Conservation (phyloP, 768 basidiomycete species). For the Suillus subalutaceus region DNA sequence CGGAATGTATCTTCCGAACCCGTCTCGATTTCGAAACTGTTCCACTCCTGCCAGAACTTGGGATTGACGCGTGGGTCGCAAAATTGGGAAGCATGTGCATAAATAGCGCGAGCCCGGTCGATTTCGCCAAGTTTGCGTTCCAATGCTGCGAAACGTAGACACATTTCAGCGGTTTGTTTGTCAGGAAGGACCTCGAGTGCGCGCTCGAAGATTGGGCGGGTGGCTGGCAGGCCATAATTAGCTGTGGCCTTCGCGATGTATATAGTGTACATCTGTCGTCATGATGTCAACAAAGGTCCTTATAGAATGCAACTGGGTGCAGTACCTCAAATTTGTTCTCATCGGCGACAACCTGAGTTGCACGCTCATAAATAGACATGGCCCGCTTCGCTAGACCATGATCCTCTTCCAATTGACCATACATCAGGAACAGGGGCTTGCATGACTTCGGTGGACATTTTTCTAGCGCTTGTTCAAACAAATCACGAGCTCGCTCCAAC, state of each 20-base stretch:
- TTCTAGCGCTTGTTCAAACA: slow-evolving; percentile 97
- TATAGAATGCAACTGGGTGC: slow-evolving; percentile 20
- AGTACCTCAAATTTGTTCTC: slow-evolving; percentile 93
- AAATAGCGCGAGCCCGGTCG: slow-evolving; percentile 94
- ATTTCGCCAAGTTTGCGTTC: slow-evolving; percentile 99
- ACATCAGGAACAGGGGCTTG: slow-evolving; percentile 95
- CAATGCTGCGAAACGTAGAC: slow-evolving; percentile 90
- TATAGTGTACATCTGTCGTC: slow-evolving; percentile 84
- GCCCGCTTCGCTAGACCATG: slow-evolving; percentile 93
- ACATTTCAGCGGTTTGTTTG: slow-evolving; percentile 96
- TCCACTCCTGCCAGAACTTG: slow-evolving; percentile 97
- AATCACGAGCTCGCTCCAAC: slow-evolving; percentile 92
- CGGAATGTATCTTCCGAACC: slow-evolving; percentile 99
- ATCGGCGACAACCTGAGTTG: slow-evolving; percentile 81
- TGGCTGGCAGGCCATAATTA: slow-evolving; percentile 95
- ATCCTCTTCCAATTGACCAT: slow-evolving; percentile 95
- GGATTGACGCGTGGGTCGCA: slow-evolving; percentile 93
- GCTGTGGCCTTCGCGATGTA: slow-evolving; percentile 97
- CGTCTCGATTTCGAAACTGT: slow-evolving; percentile 96
- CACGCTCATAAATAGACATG: slow-evolving; percentile 95
- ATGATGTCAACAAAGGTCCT: slow-evolving; percentile 9
- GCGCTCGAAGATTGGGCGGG: slow-evolving; percentile 93
- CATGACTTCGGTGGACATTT: slow-evolving; percentile 95
- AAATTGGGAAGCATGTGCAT: slow-evolving; percentile 98
- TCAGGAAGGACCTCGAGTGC: slow-evolving; percentile 94